Evolutionary conservation across 2,329 filamentous ascomycete species (phyloP).

Genomic region (Pseudogymnoascus pannorum): DNA sequence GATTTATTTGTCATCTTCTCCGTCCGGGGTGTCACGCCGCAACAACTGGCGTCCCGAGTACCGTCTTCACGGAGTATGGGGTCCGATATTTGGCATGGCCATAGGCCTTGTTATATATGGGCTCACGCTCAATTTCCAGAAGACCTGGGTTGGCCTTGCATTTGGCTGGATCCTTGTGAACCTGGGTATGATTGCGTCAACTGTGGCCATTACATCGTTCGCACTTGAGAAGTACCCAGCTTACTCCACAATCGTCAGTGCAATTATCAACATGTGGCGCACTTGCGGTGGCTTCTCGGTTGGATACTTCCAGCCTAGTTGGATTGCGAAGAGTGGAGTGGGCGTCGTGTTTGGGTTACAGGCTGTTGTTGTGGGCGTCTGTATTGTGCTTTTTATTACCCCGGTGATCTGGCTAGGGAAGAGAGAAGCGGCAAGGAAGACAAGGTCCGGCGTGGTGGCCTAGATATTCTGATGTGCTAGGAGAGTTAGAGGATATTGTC

Average conservation of each 20-base stretch:
- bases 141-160: conserved; percentile 32
- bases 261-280: conserved; percentile 34
- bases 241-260: conserved; percentile 29
- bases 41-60: conserved; percentile 28
- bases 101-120: conserved; percentile 30
- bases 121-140: conserved; percentile 29
- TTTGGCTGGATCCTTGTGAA: conserved; percentile 34
- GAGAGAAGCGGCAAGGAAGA: not conserved
- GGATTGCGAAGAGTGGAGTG: conserved; percentile 27
- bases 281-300: conserved; percentile 33
- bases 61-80: conserved; percentile 32
- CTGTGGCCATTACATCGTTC: conserved; percentile 32
- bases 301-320: conserved; percentile 13
- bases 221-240: conserved; percentile 31
- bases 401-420: not conserved
- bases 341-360: conserved; percentile 11
- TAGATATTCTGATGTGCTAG: not conserved
- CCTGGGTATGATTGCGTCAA: conserved; percentile 30
- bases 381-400: not conserved
- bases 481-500: not conserved
- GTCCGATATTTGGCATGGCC: conserved; percentile 27
- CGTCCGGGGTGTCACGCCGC: conserved; percentile 14
- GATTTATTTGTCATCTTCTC: conserved; percentile 21
- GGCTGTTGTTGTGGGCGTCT: not conserved
- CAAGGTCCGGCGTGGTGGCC: not conserved